These are phyloP conservation scores for Dioscorea dumetorum DNA, from an alignment of 106 monocot species.

Conservation along the genomic window DNA sequence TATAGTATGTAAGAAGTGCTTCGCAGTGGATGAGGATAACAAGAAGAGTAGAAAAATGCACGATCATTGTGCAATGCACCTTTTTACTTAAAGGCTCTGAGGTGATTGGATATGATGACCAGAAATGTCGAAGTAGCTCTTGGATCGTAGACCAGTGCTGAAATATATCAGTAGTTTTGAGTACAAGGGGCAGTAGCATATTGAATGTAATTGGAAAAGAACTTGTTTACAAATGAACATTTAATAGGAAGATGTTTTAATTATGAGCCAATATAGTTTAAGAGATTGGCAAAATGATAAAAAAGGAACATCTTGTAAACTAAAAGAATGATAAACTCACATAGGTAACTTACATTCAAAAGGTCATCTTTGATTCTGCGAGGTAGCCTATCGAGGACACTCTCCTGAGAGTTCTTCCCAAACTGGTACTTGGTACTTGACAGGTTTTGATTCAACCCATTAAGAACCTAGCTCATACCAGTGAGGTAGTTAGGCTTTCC, in stretches of 20 bases:
- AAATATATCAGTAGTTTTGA: conserved; percentile 13
- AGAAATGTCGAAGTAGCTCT: conserved; percentile 91
- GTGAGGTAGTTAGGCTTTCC: conserved; percentile 65
- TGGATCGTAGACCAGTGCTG: conserved; percentile 95
- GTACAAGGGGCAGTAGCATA: neutral
- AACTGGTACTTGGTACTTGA: conserved; percentile 80
- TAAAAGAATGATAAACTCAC: neutral
- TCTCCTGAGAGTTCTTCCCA: conserved; percentile 74
- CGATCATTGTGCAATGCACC: conserved; percentile 23
- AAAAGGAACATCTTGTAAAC: too few relatives aligned
- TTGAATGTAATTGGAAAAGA: neutral
- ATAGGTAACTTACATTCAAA: conserved; percentile 59
- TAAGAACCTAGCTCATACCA: conserved; percentile 78
- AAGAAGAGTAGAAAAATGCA: neutral
- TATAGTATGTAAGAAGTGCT: too few relatives aligned
- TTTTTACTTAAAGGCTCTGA: conserved; percentile 69
- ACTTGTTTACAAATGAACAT: too few relatives aligned
- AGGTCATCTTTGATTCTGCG: conserved; percentile 67
- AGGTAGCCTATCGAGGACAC: conserved; percentile 68
- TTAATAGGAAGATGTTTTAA: too few relatives aligned
- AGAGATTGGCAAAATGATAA: too few relatives aligned
- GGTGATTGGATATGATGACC: conserved; percentile 95
- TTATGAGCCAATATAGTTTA: too few relatives aligned
- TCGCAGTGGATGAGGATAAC: too few relatives aligned
- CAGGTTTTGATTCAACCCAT: conserved; percentile 79